Percentiles rank a stretch among this genome's conserved stretches.
Evolutionary conservation across 2,329 filamentous ascomycete species (phyloP).

Genomic region (Tolypocladium capitatum): DNA sequence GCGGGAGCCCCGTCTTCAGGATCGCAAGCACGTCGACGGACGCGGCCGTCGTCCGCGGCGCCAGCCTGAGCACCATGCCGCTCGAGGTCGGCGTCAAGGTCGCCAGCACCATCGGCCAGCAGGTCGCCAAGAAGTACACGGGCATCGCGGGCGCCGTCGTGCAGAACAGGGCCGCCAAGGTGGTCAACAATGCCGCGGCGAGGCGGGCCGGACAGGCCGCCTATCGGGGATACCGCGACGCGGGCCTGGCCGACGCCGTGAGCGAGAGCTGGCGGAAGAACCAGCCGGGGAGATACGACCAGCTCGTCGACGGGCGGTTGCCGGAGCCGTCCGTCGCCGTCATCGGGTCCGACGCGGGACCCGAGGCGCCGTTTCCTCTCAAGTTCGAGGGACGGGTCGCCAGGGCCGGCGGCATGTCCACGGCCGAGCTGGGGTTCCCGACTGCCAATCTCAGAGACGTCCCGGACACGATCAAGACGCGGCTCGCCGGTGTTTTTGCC

Average conservation of each 20-base stretch:
- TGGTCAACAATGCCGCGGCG: conserved; percentile 15
- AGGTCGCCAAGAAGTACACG: conserved; percentile 29
- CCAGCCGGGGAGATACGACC: conserved; percentile 22
- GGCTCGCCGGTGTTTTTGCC: conserved; percentile 49
- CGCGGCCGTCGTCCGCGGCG: conserved; percentile 47
- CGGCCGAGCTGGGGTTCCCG: conserved; percentile 30
- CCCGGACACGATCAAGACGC: conserved; percentile 36
- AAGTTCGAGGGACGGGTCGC: conserved; percentile 35
- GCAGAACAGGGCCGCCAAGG: conserved; percentile 24
- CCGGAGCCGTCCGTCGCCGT: conserved; percentile 21
- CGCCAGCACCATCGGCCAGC: conserved; percentile 34
- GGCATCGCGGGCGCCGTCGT: conserved; percentile 25
- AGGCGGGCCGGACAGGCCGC: conserved; percentile 28
- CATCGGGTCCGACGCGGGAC: conserved; percentile 37
- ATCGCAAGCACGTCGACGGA: conserved; percentile 53
- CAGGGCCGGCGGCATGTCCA: conserved; percentile 27
- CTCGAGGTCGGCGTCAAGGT: conserved; percentile 51
- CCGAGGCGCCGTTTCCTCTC: conserved; percentile 38
- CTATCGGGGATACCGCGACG: conserved; percentile 20
- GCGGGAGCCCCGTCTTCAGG: conserved; percentile 53
- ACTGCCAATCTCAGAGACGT: conserved; percentile 41
- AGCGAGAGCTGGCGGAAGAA: conserved; percentile 23
- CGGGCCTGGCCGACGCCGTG: conserved; percentile 13
- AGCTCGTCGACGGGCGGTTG: conserved; percentile 17
- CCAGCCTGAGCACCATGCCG: conserved; percentile 50